These are phyloP conservation scores for Phytophthora multivora DNA, from an alignment of 352 stramenopile genomes.

Conservation along the genomic window DNA sequence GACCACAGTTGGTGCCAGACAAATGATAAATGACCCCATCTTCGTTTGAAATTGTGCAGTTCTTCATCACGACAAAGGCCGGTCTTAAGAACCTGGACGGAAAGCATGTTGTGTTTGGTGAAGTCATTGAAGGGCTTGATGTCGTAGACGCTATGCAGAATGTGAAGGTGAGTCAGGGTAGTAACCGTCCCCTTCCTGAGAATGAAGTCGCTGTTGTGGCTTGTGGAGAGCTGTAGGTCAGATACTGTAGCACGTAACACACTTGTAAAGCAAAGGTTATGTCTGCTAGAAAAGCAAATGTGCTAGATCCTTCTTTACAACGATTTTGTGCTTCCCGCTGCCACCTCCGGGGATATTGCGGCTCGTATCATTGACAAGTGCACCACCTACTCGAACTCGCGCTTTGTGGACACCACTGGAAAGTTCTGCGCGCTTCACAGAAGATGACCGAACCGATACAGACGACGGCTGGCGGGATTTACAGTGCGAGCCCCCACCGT, in stretches of 20 bases:
- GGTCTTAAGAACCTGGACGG: conserved; percentile 83
- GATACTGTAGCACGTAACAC: neutral
- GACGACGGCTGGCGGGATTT: conserved; percentile 41
- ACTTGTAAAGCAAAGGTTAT: conserved; percentile 5
- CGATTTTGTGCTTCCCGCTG: conserved; percentile 59
- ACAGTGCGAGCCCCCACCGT: conserved; percentile 52
- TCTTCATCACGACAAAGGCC: conserved; percentile 81
- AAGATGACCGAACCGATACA: conserved; percentile 39
- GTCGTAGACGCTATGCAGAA: conserved; percentile 74
- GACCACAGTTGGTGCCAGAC: neutral
- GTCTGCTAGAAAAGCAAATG: conserved; percentile 62
- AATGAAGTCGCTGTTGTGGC: conserved; percentile 72
- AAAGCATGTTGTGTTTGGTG: conserved; percentile 97
- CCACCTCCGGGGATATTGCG: conserved; percentile 17
- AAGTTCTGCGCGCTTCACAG: conserved; percentile 48
- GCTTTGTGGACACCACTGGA: conserved; percentile 61
- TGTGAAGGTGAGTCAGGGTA: conserved; percentile 57
- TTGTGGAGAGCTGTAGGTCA: conserved; percentile 57
- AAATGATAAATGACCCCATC: neutral
- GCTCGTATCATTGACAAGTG: conserved; percentile 23
- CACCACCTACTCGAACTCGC: conserved; percentile 50
- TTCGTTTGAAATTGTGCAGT: conserved; percentile 36
- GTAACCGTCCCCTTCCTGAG: conserved; percentile 51
- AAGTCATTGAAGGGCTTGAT: conserved; percentile 86
- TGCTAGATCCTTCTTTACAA: conserved; percentile 64